Conservation (phyloP, 2,329 filamentous ascomycete genomes). For the Coleophoma crateriformis region DNA sequence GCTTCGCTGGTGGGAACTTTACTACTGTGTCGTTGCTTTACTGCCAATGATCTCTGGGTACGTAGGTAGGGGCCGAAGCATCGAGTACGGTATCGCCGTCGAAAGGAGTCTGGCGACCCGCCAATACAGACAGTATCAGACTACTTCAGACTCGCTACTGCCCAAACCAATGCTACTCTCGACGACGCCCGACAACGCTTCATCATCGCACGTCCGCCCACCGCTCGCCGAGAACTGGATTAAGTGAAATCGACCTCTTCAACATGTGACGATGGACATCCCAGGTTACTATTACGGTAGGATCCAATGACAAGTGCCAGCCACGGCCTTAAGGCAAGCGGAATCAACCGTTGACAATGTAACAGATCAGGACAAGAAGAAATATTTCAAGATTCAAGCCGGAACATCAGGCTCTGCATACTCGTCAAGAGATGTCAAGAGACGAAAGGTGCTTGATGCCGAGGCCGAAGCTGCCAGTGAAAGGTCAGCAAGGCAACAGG, state of each 20-base stretch:
- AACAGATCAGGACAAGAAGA: slow-evolving; percentile 50
- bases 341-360: background rate
- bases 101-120: too few species aligned
- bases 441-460: slow-evolving; percentile 39
- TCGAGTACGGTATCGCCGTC: too few species aligned
- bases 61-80: too few species aligned
- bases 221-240: background rate
- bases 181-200: background rate
- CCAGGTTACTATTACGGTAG: slow-evolving; percentile 52
- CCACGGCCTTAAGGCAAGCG: background rate
- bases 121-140: too few species aligned
- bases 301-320: background rate
- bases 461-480: slow-evolving; percentile 1
- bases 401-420: slow-evolving; percentile 43
- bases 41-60: too few species aligned
- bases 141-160: too few species aligned
- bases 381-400: slow-evolving; percentile 62
- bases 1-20: too few species aligned
- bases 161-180: too few species aligned
- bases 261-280: slow-evolving; percentile 23
- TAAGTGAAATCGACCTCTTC: slow-evolving; percentile 5
- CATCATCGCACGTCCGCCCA: background rate
- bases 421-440: slow-evolving; percentile 53
- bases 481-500: slow-evolving; percentile 6
- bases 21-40: too few species aligned